Evolutionary conservation across 1,139 yeast species (phyloP).

Genomic region (Hyphopichia fennica): DNA sequence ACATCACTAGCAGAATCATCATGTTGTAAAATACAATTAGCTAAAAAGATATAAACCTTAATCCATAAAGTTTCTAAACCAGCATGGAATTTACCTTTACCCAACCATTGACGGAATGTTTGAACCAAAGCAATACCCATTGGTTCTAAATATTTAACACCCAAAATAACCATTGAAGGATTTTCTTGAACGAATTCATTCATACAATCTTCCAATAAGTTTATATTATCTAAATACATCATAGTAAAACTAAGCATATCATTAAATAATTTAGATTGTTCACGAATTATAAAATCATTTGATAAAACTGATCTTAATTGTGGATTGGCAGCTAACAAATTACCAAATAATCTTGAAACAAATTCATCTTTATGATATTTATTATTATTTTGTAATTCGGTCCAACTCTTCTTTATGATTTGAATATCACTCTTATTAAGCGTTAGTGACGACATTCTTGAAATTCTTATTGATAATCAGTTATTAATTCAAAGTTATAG

Average conservation of each 20-base stretch:
- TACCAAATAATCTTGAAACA: slow-evolving; percentile 30
- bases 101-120: slow-evolving; percentile 41
- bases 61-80: slow-evolving; percentile 43
- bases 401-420: slow-evolving; percentile 33
- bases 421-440: neutral
- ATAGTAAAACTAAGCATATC: slow-evolving; percentile 38
- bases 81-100: slow-evolving; percentile 28
- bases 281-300: slow-evolving; percentile 22
- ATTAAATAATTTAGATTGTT: slow-evolving; percentile 35
- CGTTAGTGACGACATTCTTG: slow-evolving; percentile 2
- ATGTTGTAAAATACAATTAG: slow-evolving; percentile 34
- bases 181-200: slow-evolving; percentile 35
- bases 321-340: slow-evolving; percentile 34
- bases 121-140: slow-evolving; percentile 43
- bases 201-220: slow-evolving; percentile 35
- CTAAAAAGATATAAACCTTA: slow-evolving; percentile 40
- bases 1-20: slow-evolving; percentile 17
- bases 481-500: no score
- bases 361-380: slow-evolving; percentile 31
- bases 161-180: slow-evolving; percentile 23
- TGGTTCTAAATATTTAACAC: slow-evolving; percentile 39
- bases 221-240: slow-evolving; percentile 29
- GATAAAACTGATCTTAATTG: slow-evolving; percentile 24
- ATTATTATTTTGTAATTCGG: slow-evolving; percentile 25
- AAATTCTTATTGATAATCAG: no score